A percentile compares a stretch with the other conserved stretches of the same genome.
Conservation (phyloP, 306 rosid species). For the Lagenaria siceraria region DNA sequence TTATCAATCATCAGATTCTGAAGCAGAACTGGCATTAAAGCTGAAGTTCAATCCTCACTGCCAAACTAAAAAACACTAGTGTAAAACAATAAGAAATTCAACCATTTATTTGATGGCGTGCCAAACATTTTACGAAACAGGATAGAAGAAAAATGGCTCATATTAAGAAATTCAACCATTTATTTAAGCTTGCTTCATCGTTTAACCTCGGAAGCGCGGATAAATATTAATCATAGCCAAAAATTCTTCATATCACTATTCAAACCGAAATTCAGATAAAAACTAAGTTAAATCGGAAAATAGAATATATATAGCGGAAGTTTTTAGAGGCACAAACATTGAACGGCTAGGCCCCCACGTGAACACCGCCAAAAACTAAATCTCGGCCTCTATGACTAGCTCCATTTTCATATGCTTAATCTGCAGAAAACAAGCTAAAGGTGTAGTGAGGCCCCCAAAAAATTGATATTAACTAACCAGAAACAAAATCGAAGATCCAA, state of each 20-base stretch:
- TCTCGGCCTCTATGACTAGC: constrained; percentile 71
- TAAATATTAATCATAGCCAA: not conserved
- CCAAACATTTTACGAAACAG: too few species aligned
- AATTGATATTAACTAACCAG: not conserved
- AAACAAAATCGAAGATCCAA: not conserved
- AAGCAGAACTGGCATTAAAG: constrained; percentile 99
- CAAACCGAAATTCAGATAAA: not conserved
- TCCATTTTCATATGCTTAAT: constrained; percentile 9
- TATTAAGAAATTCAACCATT: not conserved
- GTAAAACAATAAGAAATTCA: too few species aligned
- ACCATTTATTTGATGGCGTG: too few species aligned
- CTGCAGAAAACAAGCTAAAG: constrained; percentile 56
- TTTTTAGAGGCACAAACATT: constrained; percentile 43
- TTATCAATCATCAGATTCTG: constrained; percentile 67
- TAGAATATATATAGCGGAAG: constrained; percentile 13
- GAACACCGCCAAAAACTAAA: constrained; percentile 21
- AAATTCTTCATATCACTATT: not conserved
- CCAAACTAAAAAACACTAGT: not conserved
- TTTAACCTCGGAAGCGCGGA: not conserved
- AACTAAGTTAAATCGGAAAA: not conserved
- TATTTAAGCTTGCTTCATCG: not conserved
- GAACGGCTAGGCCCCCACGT: constrained; percentile 23
- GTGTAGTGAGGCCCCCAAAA: constrained; percentile 45
- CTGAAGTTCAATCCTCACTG: constrained; percentile 55
- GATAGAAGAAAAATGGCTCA: not conserved